These are phyloP conservation scores for Metschnikowia kunwiensis DNA, from an alignment of 805 yeast species.

Conservation along the genomic window DNA sequence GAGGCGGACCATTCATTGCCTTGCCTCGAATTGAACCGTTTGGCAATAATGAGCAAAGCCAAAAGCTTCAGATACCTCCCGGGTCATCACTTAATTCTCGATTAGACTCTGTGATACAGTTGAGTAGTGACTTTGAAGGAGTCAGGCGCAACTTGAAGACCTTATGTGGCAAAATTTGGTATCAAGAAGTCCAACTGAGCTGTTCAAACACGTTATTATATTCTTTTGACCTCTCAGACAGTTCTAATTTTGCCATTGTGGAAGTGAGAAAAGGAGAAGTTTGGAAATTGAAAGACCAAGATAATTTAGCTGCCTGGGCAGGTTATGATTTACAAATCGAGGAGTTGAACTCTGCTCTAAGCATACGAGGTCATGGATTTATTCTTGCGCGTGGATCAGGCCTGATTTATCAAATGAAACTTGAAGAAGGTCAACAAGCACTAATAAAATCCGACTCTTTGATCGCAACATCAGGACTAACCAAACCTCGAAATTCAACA, in stretches of 20 bases:
- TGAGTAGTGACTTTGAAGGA: constrained; percentile 7
- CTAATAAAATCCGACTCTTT: not conserved
- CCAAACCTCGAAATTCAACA: too few species aligned
- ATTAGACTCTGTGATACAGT: constrained; percentile 5
- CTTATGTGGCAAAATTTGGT: constrained; percentile 9
- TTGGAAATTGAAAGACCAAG: constrained; percentile 8
- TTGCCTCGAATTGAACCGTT: constrained; percentile 10
- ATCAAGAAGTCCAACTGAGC: constrained; percentile 12
- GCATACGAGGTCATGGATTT: constrained; percentile 7
- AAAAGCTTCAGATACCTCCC: constrained; percentile 11
- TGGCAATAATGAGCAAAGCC: constrained; percentile 8
- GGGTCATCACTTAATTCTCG: constrained; percentile 9
- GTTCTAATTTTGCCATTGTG: constrained; percentile 4
- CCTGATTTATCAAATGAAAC: constrained; percentile 2
- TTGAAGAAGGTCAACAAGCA: constrained; percentile 5
- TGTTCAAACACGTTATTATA: constrained; percentile 9
- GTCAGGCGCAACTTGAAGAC: constrained; percentile 5
- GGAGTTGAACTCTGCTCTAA: not conserved
- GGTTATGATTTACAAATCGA: constrained; percentile 11
- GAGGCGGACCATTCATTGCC: constrained; percentile 16
- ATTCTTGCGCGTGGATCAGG: constrained; percentile 11
- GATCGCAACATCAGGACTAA: not conserved
- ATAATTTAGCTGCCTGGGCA: constrained; percentile 13
- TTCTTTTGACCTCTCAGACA: constrained; percentile 7
- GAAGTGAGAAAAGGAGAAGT: constrained; percentile 4